Evolutionary conservation across 1,284 basidiomycete genomes (phyloP), one percentile per base, ranked within the genome.

Genomic region (Puccinia horiana): DNA sequence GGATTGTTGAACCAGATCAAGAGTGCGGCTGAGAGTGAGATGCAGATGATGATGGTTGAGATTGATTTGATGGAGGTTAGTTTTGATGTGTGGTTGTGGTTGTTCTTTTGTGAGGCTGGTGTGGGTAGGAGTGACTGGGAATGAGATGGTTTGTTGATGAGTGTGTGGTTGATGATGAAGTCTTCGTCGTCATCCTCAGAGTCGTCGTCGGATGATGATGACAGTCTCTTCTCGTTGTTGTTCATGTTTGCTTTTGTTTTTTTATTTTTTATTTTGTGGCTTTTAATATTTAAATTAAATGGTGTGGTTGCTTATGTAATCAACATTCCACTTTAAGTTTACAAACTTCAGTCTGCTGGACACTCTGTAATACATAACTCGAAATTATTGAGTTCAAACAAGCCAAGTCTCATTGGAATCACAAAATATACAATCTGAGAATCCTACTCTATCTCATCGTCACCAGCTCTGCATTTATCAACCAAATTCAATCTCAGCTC

Each of bases 91-190:
- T 29, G 69, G 2, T 72, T 37, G 1, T 8, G 32, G 6, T 56
- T 23, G 35, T 18, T 14, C 29, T 23, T 37, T 18, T 65, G 61
- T 23, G 69, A 72, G 16, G 69, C 69, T 49, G 69, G 42, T 18
- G 26, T 72, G 42, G 69, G 69, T 14, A 72, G 49, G 23, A 72
- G 69, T 47, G 69, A n/a, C 5, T 70, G 40, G 4, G 18, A 26
- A 32, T 4, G 26, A 6, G 4, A 29, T 29, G 49, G 69, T n/a
- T 61, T 37, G 61, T 40, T 18, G 61, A 18, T 65, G 61, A 65
- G 61, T 37, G 69, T 72, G 3, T 72, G 42, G 69, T 72, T 72
- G 40, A 72, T 72, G 69, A 72, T 72, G 42, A 16, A 72, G 69
- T 72, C 69, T 29, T 72, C 69, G 42, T 72, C 69, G 44, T 72